Evolutionary conservation across 768 basidiomycete species (phyloP).

Genomic region (Botryobasidium botryosum): DNA sequence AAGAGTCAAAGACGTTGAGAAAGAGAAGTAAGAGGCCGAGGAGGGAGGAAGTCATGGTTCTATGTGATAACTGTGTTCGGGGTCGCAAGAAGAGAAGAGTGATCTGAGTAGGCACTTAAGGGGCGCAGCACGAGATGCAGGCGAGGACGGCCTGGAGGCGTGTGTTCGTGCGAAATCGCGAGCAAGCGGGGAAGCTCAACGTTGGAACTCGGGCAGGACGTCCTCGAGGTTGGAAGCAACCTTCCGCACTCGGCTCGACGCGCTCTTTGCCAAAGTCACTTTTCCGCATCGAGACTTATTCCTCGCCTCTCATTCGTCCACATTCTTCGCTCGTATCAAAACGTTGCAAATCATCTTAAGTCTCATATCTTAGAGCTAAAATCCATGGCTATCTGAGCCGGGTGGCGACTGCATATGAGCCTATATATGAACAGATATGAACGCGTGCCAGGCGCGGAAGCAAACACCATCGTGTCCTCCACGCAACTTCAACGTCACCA

Average conservation of each 20-base stretch:
- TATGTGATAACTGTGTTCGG: background rate
- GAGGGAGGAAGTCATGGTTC: conserved; percentile 2
- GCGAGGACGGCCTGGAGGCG: background rate
- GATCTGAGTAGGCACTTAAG: background rate
- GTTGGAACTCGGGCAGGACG: background rate
- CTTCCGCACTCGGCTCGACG: too few species aligned
- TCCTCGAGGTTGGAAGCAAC: background rate
- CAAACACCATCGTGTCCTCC: too few species aligned
- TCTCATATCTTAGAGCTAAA: too few species aligned
- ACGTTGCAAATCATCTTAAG: too few species aligned
- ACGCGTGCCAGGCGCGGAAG: too few species aligned
- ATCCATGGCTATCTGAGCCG: too few species aligned
- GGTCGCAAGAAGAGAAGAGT: background rate
- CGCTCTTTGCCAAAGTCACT: too few species aligned
- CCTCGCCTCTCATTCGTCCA: too few species aligned
- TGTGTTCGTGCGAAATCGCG: background rate
- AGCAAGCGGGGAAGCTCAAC: background rate
- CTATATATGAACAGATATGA: too few species aligned
- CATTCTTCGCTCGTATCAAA: too few species aligned
- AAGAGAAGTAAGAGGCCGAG: conserved; percentile 57
- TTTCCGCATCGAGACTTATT: too few species aligned
- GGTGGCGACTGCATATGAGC: too few species aligned
- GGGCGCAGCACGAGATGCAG: background rate
- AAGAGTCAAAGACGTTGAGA: conserved; percentile 68
- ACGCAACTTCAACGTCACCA: background rate